Evolutionary conservation across 257 asterid species (phyloP).

Genomic region (Capsicum pubescens): DNA sequence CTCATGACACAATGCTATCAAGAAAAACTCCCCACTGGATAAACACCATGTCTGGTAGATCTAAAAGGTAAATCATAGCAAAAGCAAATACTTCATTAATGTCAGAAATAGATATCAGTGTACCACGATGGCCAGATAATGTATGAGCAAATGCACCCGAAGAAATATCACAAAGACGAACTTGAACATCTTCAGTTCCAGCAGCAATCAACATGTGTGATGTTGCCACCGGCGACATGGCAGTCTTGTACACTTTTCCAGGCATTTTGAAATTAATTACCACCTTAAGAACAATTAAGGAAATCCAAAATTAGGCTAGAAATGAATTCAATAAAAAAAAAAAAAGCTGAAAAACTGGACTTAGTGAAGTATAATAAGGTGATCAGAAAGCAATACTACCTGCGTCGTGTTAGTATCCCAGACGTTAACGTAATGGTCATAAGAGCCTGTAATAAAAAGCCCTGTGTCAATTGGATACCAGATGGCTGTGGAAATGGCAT

Average conservation of each 20-base stretch:
- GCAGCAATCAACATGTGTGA: constrained; percentile 96
- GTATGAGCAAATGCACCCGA: constrained; percentile 99
- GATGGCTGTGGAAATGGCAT: constrained; percentile 78
- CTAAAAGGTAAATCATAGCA: constrained; percentile 16
- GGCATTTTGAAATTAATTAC: constrained; percentile 92
- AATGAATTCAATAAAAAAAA: not conserved
- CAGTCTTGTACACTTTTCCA: constrained; percentile 91
- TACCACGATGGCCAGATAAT: constrained; percentile 99
- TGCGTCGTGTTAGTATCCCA: constrained; percentile 97
- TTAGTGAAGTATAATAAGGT: not conserved
- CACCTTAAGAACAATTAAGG: constrained; percentile 52
- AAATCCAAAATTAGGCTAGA: constrained; percentile 28
- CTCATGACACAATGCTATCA: not conserved
- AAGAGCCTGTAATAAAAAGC: constrained; percentile 89
- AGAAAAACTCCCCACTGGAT: not conserved
- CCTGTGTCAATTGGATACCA: constrained; percentile 99
- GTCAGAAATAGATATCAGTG: constrained; percentile 33
- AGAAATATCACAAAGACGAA: constrained; percentile 94
- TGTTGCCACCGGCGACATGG: constrained; percentile 86
- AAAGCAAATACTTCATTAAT: constrained; percentile 3
- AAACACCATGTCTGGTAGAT: not conserved
- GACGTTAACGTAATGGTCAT: constrained; percentile 87
- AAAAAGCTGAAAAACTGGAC: not conserved
- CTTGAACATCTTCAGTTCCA: constrained; percentile 99
- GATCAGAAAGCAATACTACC: constrained; percentile 40